These are phyloP conservation scores for Trypanosoma cruzi DNA, from an alignment of 208 protist genomes.

Conservation along the genomic window DNA sequence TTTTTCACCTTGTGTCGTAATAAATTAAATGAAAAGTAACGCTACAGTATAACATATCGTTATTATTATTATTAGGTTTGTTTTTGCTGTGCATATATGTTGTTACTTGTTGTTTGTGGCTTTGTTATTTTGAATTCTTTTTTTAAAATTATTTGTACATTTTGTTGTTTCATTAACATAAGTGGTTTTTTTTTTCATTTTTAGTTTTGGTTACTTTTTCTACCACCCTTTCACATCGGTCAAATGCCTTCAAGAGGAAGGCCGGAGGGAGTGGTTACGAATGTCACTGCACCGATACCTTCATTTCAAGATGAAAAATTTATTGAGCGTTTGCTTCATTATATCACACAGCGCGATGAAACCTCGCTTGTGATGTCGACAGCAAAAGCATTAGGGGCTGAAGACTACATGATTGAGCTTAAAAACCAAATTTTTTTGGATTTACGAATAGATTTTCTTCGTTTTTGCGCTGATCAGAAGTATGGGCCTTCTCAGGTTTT, in stretches of 20 bases:
- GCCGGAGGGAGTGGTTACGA: slow-evolving; percentile 12
- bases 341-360: slow-evolving; percentile 27
- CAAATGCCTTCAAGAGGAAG: slow-evolving; percentile 25
- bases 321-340: slow-evolving; percentile 41
- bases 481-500: slow-evolving; percentile 56
- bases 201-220: background rate
- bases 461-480: slow-evolving; percentile 59
- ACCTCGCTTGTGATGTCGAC: slow-evolving; percentile 40
- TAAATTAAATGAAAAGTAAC: too few species aligned
- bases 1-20: too few species aligned
- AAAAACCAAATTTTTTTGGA: slow-evolving; percentile 74
- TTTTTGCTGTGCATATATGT: too few species aligned
- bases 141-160: too few species aligned
- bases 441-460: slow-evolving; percentile 55
- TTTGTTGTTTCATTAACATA: background rate
- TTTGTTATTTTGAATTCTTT: too few species aligned
- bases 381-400: slow-evolving; percentile 44
- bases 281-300: slow-evolving; percentile 7
- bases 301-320: slow-evolving; percentile 42
- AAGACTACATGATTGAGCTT: slow-evolving; percentile 72
- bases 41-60: too few species aligned
- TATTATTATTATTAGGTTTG: too few species aligned
- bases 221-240: slow-evolving; percentile 1
- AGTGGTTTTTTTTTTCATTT: background rate
- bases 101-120: too few species aligned